These are phyloP conservation scores for Annulohypoxylon maeteangense DNA, from an alignment of 495 filamentous ascomycete genomes.

Conservation along the genomic window DNA sequence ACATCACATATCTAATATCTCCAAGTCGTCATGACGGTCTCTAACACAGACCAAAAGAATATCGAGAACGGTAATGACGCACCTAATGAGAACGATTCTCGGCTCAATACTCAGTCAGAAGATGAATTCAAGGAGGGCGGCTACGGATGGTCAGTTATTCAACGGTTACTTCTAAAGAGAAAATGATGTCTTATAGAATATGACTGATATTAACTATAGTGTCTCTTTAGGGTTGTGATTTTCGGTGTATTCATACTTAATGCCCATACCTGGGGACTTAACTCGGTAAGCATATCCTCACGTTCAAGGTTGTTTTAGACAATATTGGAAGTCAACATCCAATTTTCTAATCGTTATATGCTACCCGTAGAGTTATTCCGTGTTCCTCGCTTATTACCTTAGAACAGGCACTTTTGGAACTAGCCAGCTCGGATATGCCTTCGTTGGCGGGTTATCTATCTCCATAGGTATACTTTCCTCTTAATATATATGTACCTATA, in stretches of 20 bases:
- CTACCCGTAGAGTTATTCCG: constrained; percentile 66
- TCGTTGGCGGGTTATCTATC: constrained; percentile 77
- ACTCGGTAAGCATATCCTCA: constrained; percentile 60
- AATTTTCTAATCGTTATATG: constrained; percentile 8
- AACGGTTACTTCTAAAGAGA: neutral
- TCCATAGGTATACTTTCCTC: constrained; percentile 55
- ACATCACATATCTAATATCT: neutral
- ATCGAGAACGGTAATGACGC: constrained; percentile 20
- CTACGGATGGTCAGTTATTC: constrained; percentile 56
- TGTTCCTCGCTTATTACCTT: constrained; percentile 79
- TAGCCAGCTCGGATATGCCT: constrained; percentile 71
- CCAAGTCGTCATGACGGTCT: constrained; percentile 22
- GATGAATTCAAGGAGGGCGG: constrained; percentile 58
- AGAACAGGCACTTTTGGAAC: constrained; percentile 67
- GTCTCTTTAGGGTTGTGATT: constrained; percentile 59
- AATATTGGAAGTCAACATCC: neutral
- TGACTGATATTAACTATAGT: constrained; percentile 11
- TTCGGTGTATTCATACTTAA: constrained; percentile 63
- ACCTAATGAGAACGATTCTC: constrained; percentile 2
- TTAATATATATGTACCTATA: neutral
- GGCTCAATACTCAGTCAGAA: constrained; percentile 19
- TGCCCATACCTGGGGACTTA: constrained; percentile 70
- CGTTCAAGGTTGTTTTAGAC: neutral
- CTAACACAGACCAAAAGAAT: constrained; percentile 9
- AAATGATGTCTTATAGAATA: neutral